phyloP scores from a whole-genome alignment of 2,329 filamentous ascomycete genomes.

The Colletotrichum magnum region DNA sequence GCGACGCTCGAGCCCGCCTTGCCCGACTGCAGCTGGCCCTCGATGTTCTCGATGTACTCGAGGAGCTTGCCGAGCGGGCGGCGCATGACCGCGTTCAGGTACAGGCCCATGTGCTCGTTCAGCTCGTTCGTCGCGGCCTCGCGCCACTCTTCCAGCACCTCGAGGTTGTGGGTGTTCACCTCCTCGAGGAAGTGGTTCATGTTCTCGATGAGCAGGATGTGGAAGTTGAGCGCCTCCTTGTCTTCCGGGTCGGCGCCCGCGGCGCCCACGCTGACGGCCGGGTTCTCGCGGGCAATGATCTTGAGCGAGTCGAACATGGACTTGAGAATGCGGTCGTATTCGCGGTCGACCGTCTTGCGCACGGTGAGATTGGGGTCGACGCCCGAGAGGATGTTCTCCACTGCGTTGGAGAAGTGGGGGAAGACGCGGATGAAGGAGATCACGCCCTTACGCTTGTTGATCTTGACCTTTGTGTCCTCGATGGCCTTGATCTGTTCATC shows the following conservation, averaged over 20 bases:
- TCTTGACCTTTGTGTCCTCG: conserved; percentile 98
- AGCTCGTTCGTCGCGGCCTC: conserved; percentile 84
- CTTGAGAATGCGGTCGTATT: conserved; percentile 90
- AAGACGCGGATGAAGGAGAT: conserved; percentile 96
- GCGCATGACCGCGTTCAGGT: conserved; percentile 89
- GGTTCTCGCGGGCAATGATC: conserved; percentile 86
- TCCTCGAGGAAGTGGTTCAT: conserved; percentile 99
- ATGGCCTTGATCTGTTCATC: conserved; percentile 96
- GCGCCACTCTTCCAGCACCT: conserved; percentile 87
- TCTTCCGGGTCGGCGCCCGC: conserved; percentile 78
- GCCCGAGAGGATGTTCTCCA: conserved; percentile 85
- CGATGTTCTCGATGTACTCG: conserved; percentile 91
- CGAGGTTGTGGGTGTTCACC: conserved; percentile 80
- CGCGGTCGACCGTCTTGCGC: conserved; percentile 84
- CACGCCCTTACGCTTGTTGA: conserved; percentile 97
- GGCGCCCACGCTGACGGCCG: conserved; percentile 59
- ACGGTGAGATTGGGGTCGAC: conserved; percentile 72
- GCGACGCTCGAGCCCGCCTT: conserved; percentile 77
- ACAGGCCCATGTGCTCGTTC: conserved; percentile 87
- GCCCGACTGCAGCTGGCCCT: conserved; percentile 75
- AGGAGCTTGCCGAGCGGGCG: conserved; percentile 90
- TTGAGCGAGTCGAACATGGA: conserved; percentile 98
- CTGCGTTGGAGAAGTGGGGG: conserved; percentile 84
- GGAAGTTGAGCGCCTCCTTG: conserved; percentile 96
- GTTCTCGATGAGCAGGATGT: conserved; percentile 97